Percentiles rank a stretch among this genome's conserved stretches.
Evolutionary conservation across 495 filamentous ascomycete genomes (phyloP).

Genomic region (Aspergillus haitiensis): DNA sequence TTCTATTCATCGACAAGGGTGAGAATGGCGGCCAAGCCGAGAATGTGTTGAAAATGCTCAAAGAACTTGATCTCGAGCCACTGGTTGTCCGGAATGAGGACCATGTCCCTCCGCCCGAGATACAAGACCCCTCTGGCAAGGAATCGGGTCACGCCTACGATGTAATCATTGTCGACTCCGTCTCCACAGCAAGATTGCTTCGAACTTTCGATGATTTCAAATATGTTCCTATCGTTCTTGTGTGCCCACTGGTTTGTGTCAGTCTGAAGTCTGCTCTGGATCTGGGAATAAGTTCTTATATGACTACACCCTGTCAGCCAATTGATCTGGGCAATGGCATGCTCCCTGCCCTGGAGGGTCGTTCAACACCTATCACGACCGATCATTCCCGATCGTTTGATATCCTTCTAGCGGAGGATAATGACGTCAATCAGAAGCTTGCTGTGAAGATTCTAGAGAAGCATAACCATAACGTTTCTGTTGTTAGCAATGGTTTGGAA

Average conservation of each 20-base stretch:
- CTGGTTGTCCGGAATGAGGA: conserved; percentile 72
- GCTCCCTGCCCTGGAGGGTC: conserved; percentile 94
- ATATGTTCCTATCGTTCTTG: conserved; percentile 92
- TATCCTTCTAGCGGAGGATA: conserved; percentile 95
- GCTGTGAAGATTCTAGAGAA: conserved; percentile 98
- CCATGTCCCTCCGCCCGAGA: conserved; percentile 60
- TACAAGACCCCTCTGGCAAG: conserved; percentile 53
- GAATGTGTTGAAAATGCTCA: conserved; percentile 78
- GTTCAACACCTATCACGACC: conserved; percentile 85
- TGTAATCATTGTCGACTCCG: conserved; percentile 95
- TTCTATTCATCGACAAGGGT: conserved; percentile 95
- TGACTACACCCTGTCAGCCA: conserved; percentile 94
- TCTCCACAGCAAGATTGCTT: conserved; percentile 81
- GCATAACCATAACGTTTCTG: conserved; percentile 94
- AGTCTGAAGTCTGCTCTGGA: conserved; percentile 94
- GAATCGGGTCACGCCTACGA: conserved; percentile 75
- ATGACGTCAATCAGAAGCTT: conserved; percentile 93
- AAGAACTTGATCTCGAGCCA: conserved; percentile 74
- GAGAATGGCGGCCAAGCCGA: conserved; percentile 69
- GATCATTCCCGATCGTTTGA: conserved; percentile 96
- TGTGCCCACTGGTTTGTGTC: conserved; percentile 88
- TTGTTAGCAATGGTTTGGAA: conserved; percentile 92
- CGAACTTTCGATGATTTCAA: conserved; percentile 92
- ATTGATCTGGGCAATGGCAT: conserved; percentile 98
- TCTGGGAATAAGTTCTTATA: conserved; percentile 95